Evolutionary conservation across 176 grass and related monocot species (phyloP), one percentile per base, ranked within the genome.

Genomic region (Tuctoria greenei): DNA sequence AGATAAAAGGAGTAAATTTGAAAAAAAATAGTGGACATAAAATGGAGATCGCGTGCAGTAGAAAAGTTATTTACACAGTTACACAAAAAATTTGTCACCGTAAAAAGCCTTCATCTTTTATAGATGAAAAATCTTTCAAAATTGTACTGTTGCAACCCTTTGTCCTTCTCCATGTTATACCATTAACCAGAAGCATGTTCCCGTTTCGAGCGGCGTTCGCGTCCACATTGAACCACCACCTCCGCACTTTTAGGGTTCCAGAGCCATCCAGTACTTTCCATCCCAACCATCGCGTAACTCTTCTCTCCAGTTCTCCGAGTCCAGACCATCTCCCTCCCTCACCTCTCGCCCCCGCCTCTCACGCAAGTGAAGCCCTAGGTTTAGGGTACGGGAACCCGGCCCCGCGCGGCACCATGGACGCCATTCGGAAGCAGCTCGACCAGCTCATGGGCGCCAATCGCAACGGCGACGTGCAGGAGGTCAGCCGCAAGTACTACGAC

Each of bases 361-460:
- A 34, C 31, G 31, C 67, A n/a, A 43, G 71, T 63, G 43, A 67
- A 83, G 62, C 80, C 86, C 54, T 83, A 79, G 68, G 52, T 64
- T 8, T 54, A 14, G 25, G 69, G 43, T 13, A 75, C 34, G 25
- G 63, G 18, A 49, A 47, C 24, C 26, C 10, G 12, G 1, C 50
- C 39, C 42, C 45, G 21, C 59, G 25, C 69, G 54, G 35, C 10
- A 62, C 64, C 63, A 95, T 99, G 89, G 95, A 92, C 81, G 84
- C 91, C 47, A 90, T 95, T 71, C 79, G 87, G 79, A 95, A 95
- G 95, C 91, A 99, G 79, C 87, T 99, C 37, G 95, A 99, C 71
- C 91, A 92, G 73, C 95, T 99, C 56, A 99, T 92, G 95, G 91
- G 89, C 56, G 95, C 95, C 65, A 98, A 95, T 77, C 61, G 95